A percentile compares a stretch with the other conserved stretches of the same genome.
Evolutionary conservation across 352 stramenopile species (phyloP).

Genomic region (Phytopythium boreale): DNA sequence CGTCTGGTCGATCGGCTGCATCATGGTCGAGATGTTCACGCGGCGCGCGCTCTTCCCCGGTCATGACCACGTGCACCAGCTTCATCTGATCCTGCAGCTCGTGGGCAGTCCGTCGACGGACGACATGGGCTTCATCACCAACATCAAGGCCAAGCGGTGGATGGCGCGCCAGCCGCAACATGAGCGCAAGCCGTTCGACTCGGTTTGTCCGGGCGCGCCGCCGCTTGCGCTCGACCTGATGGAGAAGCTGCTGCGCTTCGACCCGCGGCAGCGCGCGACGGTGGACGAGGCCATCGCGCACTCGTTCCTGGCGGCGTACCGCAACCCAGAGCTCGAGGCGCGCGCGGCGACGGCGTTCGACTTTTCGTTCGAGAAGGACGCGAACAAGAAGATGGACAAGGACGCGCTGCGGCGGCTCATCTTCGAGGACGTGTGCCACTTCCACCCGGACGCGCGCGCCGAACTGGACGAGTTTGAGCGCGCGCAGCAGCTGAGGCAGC

Average conservation of each 20-base stretch:
- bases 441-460: constrained; percentile 63
- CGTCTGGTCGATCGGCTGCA: constrained; percentile 97
- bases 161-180: constrained; percentile 74
- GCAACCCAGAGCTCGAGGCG: constrained; percentile 39
- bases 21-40: constrained; percentile 97
- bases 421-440: constrained; percentile 85
- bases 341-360: constrained; percentile 53
- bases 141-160: constrained; percentile 81
- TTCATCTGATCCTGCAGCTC: constrained; percentile 87
- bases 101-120: constrained; percentile 59
- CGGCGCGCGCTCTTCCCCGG: constrained; percentile 77
- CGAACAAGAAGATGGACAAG: constrained; percentile 63
- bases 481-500: constrained; percentile 10
- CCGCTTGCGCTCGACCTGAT: constrained; percentile 83
- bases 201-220: constrained; percentile 54
- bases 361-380: constrained; percentile 81
- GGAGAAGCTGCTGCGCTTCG: constrained; percentile 83
- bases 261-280: constrained; percentile 74
- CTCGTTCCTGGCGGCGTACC: constrained; percentile 73
- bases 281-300: constrained; percentile 77
- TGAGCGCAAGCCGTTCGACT: constrained; percentile 39
- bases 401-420: constrained; percentile 75
- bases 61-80: constrained; percentile 83
- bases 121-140: constrained; percentile 81
- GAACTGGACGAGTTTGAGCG: constrained; percentile 46